phyloP scores from a whole-genome alignment of 805 yeast genomes.

The Clavispora santaluciae region DNA sequence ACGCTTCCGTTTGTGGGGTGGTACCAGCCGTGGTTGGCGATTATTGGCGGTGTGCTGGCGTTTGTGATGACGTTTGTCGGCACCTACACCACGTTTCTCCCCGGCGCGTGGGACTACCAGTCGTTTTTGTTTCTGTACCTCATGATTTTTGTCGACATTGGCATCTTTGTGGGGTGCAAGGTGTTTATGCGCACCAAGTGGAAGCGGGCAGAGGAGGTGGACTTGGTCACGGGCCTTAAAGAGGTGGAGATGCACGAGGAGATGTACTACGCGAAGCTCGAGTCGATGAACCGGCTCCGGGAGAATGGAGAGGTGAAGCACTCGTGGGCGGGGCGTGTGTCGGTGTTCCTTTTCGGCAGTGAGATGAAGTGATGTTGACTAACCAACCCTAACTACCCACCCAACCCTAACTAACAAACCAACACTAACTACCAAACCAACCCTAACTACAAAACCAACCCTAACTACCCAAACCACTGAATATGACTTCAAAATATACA shows the following conservation, averaged over 20 bases:
- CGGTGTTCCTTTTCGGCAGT: constrained; percentile 23
- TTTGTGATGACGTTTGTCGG: constrained; percentile 15
- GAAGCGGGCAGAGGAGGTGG: constrained; percentile 15
- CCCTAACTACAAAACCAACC: too few relatives aligned
- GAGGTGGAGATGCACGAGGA: constrained; percentile 39
- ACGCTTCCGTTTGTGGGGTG: constrained; percentile 16
- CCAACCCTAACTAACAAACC: too few relatives aligned
- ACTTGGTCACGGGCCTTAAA: constrained; percentile 27
- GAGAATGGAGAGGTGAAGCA: constrained; percentile 17
- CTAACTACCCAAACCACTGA: too few relatives aligned
- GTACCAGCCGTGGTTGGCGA: constrained; percentile 22
- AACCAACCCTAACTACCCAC: too few relatives aligned
- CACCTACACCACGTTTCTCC: constrained; percentile 13
- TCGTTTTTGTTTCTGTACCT: constrained; percentile 15
- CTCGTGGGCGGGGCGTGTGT: constrained; percentile 14
- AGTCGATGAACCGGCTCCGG: constrained; percentile 10
- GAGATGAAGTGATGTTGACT: constrained; percentile 15
- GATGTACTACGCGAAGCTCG: constrained; percentile 18
- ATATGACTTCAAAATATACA: too few relatives aligned
- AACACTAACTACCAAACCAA: too few relatives aligned
- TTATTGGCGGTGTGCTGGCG: constrained; percentile 16
- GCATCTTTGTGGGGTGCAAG: constrained; percentile 12
- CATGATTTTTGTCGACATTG: constrained; percentile 15
- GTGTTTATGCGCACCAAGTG: constrained; percentile 11
- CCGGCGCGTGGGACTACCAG: constrained; percentile 11